Conservation (phyloP, 208 protist species). For the Entamoeba invadens region DNA sequence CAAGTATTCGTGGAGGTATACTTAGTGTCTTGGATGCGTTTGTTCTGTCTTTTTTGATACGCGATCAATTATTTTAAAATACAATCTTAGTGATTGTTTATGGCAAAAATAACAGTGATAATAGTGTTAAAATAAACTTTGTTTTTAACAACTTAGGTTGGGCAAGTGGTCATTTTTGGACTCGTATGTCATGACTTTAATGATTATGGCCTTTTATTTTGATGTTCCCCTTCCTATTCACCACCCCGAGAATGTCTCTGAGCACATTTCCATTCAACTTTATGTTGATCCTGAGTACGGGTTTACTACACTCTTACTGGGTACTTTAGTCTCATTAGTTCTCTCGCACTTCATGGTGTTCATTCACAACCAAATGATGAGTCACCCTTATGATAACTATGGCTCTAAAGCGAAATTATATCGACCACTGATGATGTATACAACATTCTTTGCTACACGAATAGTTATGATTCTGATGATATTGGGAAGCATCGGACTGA, state of each 20-base stretch:
- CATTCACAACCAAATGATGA: conserved; percentile 10
- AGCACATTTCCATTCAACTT: conserved; percentile 11
- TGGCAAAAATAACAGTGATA: too few relatives aligned
- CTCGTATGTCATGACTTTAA: conserved; percentile 66
- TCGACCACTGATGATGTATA: background rate
- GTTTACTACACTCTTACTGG: conserved; percentile 35
- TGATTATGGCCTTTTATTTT: conserved; percentile 47
- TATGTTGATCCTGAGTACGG: conserved; percentile 31
- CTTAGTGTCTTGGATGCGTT: background rate
- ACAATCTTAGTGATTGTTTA: too few relatives aligned
- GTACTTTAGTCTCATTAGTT: conserved; percentile 36
- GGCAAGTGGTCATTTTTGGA: conserved; percentile 77
- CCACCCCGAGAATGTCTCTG: background rate
- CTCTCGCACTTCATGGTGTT: conserved; percentile 33
- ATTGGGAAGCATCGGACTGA: background rate
- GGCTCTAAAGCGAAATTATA: background rate
- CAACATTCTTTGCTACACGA: background rate
- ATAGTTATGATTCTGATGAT: background rate
- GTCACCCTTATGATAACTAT: background rate
- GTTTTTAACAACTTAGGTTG: too few relatives aligned
- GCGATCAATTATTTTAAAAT: too few relatives aligned
- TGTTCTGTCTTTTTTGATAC: too few relatives aligned
- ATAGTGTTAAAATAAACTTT: conserved; percentile 57
- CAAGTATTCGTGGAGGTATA: conserved; percentile 19
- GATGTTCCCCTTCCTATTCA: background rate